Base-by-base conservation (phyloP, 2,329 filamentous ascomycete species). In the Beauveria scarabaeidicola region DNA sequence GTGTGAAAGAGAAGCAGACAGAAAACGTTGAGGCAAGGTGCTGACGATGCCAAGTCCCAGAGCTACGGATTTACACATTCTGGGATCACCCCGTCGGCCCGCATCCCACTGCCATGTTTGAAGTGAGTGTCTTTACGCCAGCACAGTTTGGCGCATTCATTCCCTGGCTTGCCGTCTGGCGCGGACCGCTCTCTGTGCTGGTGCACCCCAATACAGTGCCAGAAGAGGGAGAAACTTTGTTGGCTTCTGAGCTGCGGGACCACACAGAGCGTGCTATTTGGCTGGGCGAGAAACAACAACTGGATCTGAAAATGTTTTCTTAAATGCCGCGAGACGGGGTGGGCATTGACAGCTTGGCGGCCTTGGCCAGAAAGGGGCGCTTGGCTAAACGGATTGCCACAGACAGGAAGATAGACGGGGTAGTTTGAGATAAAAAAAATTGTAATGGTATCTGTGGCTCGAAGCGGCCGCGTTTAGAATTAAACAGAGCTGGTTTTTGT, bases 101-200 rank as follows among this genome's bases (percentile, higher is more conserved):
- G 0, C 91, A 96, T 70, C 86, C 88, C 0, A 73, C 91, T 0
- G 88, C 86, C 56, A 96, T 96, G 91, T 96, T 96, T 67, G 92
- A 97, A 73, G 90, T 96, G 50, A 95, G 95, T 66, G 50, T 96
- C 21, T 90, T 93, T 71, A 91, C 87, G 0, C 92, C 91, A 0
- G 86, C 84, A 3, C 89, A 96, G 71, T 96, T 96, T 68, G 91
- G 91, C 0, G 91, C 92, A 0, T 95, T 96, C 67, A 76, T 97
- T 43, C 81, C 90, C 0, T 96, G 91, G 91, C 75, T 96, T 32
- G 82, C 90, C 32, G 83, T 96, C 60, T 87, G 92, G 73, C 81
- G 91, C 5, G 91, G 91, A 0, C 89, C 90, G 2, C 72, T 96
- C 62, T 91, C 88, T 52, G 91, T 78, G 4, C 75, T 97, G 21